phyloP scores from a whole-genome alignment of 805 yeast genomes.

The Starmerella tilneyi region DNA sequence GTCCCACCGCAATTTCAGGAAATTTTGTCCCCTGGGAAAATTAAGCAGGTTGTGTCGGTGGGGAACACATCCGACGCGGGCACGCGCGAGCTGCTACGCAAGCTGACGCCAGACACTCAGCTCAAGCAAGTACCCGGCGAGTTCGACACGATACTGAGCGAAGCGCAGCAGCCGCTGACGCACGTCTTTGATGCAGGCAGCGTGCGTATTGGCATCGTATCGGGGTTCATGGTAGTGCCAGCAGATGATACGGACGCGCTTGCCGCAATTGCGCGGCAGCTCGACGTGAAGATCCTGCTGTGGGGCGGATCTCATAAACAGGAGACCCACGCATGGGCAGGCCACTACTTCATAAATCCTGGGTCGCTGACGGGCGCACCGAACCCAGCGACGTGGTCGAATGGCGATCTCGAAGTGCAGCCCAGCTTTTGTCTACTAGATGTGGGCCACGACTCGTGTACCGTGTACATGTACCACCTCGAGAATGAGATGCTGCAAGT shows the following conservation, averaged over 20 bases:
- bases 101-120: slow-evolving; percentile 49
- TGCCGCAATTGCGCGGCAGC: slow-evolving; percentile 70
- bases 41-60: slow-evolving; percentile 70
- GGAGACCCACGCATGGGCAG: slow-evolving; percentile 87
- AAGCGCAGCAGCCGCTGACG: slow-evolving; percentile 44
- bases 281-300: slow-evolving; percentile 81
- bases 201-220: slow-evolving; percentile 71
- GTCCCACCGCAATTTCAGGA: slow-evolving; percentile 47
- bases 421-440: slow-evolving; percentile 88
- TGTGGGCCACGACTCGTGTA: slow-evolving; percentile 66
- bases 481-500: slow-evolving; percentile 78
- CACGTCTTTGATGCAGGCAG: slow-evolving; percentile 57
- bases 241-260: slow-evolving; percentile 77
- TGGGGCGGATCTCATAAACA: slow-evolving; percentile 92
- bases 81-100: slow-evolving; percentile 53
- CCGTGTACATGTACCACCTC: slow-evolving; percentile 74
- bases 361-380: slow-evolving; percentile 95
- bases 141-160: slow-evolving; percentile 41
- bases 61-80: slow-evolving; percentile 68
- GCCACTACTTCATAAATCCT: slow-evolving; percentile 89
- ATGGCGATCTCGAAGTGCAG: slow-evolving; percentile 36
- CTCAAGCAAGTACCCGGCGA: slow-evolving; percentile 76
- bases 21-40: slow-evolving; percentile 73
- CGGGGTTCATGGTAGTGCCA: slow-evolving; percentile 78
- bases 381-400: slow-evolving; percentile 47